Evolutionary conservation across 192 early-diverging fungal species (phyloP), one percentile per base, ranked within the genome.

Genomic region (Podila clonocystis): DNA sequence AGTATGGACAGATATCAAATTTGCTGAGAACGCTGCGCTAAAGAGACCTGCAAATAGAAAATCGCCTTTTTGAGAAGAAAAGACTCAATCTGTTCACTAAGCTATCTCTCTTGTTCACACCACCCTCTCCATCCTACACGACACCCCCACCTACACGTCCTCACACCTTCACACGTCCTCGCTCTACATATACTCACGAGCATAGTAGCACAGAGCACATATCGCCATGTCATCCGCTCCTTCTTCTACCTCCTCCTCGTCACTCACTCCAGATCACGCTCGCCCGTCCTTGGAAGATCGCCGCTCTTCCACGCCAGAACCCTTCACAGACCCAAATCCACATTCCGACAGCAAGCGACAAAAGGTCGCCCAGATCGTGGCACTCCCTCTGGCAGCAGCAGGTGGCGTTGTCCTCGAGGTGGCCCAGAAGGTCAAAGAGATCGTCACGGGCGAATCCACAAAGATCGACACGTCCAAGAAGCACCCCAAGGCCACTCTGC

Each of bases 241-340:
- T 5, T 55, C 52, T 24, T 55, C 52, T 26, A 24, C 52, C 52
- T 22, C 52, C 0, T 55, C 52, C 6, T 55, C 52, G 2, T 24
- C 52, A 11, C 24, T 26, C 50, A 17, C 50, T 24, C 8, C 52
- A 22, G 52, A 9, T 55, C 52, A 36, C 8, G 61, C 65, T 11
- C 63, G 68, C 49, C 9, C 75, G 8, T 62, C 72, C 34, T 34
- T 63, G 31, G 63, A 72, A 22, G 24, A 50, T 15, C 64, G 59
- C 9, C 66, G 52, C 24, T 55, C 52, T 11, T 55, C 70, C 48
- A 80, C 77, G 13, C 8, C 77, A 52, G 77, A 80, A 1, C 77
- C 77, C 22, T 80, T 80, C 71, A 80, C 77, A 20, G 71, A 80
- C 45, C 77, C 77, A 34, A 72, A 80, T 15, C 71, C 71, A 17